These are phyloP conservation scores for Cutaneotrichosporon cutaneum DNA, from an alignment of 1,284 basidiomycete genomes.

Conservation along the genomic window DNA sequence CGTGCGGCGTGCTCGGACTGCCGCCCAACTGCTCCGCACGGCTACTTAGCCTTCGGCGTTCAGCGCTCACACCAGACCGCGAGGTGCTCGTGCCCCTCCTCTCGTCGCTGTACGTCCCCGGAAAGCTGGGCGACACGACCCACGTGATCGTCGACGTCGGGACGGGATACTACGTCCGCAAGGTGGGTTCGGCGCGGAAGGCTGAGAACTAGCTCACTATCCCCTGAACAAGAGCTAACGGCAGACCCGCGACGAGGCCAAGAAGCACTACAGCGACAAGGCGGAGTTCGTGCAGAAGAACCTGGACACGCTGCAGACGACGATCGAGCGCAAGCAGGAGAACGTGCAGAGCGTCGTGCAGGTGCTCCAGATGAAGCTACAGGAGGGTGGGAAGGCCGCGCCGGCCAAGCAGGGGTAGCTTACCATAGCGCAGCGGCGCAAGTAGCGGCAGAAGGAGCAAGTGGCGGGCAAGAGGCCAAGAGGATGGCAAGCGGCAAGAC, in stretches of 20 bases:
- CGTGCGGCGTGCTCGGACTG: neutral
- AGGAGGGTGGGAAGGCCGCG: constrained; percentile 36
- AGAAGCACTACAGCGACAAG: constrained; percentile 72
- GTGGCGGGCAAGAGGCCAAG: neutral
- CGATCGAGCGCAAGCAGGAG: constrained; percentile 83
- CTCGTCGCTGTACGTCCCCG: constrained; percentile 91
- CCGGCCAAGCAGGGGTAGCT: neutral
- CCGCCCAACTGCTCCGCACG: too few species aligned
- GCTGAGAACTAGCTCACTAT: too few species aligned
- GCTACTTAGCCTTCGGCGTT: too few species aligned
- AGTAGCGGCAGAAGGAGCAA: neutral
- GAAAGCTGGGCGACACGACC: constrained; percentile 76
- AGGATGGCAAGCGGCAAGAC: neutral
- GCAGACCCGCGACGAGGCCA: constrained; percentile 75
- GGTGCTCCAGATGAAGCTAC: constrained; percentile 73
- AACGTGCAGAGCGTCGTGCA: constrained; percentile 72
- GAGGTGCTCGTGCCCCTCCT: constrained; percentile 87
- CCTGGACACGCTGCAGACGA: constrained; percentile 76
- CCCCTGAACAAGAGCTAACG: constrained; percentile 13
- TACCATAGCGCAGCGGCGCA: neutral
- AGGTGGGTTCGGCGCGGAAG: constrained; percentile 63
- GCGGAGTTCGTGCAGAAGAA: constrained; percentile 75
- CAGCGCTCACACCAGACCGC: constrained; percentile 61
- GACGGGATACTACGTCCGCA: constrained; percentile 94
- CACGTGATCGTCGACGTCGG: constrained; percentile 93